Evolutionary conservation across 352 stramenopile genomes (phyloP).

Genomic region (Phytophthora agathidicida): DNA sequence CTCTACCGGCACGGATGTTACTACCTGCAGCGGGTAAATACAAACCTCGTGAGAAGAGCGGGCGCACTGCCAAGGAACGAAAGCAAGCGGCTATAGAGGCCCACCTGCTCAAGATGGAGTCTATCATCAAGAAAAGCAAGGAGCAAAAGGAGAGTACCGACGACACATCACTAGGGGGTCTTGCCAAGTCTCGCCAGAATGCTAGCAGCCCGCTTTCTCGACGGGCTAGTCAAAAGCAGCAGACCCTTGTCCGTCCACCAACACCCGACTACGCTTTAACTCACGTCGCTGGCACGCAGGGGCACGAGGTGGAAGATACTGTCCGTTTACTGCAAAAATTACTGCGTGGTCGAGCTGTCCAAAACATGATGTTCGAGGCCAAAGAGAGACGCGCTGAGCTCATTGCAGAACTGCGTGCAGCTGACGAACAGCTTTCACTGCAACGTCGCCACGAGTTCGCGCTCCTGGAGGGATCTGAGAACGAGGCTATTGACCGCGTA

Average conservation of each 20-base stretch:
- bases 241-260: constrained; percentile 67
- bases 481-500: constrained; percentile 54
- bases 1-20: constrained; percentile 59
- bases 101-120: constrained; percentile 89
- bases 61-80: constrained; percentile 76
- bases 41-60: constrained; percentile 55
- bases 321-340: constrained; percentile 89
- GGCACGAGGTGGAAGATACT: constrained; percentile 67
- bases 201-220: constrained; percentile 20
- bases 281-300: constrained; percentile 31
- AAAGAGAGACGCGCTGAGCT: constrained; percentile 88
- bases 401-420: constrained; percentile 88
- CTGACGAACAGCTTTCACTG: constrained; percentile 47
- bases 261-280: constrained; percentile 73
- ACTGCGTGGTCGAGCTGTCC: constrained; percentile 88
- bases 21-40: constrained; percentile 42
- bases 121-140: constrained; percentile 73
- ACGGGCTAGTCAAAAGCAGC: constrained; percentile 49
- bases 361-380: constrained; percentile 95
- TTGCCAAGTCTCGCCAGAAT: neutral
- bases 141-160: constrained; percentile 35
- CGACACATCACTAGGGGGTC: neutral
- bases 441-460: constrained; percentile 24
- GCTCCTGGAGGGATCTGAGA: constrained; percentile 12
- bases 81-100: constrained; percentile 77